phyloP scores from a whole-genome alignment of 148 eudicot genomes.

The Oxyria digyna region DNA sequence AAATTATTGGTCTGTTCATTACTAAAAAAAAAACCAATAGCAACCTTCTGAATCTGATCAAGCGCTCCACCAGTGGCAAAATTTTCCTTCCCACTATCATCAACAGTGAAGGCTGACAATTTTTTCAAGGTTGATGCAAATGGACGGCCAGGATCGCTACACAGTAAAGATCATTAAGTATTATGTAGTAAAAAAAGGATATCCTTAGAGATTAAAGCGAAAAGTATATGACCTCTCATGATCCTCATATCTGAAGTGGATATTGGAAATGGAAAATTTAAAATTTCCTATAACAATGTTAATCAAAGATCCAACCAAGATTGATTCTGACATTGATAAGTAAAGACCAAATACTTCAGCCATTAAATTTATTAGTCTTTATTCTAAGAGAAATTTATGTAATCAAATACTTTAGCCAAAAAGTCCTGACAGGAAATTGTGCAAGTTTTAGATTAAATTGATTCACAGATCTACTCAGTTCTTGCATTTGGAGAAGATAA shows the following conservation, averaged over 20 bases:
- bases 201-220: slow-evolving; percentile 4
- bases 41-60: slow-evolving; percentile 78
- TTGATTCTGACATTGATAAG: slow-evolving; percentile 41
- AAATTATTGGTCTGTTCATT: not conserved
- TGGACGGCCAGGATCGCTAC: slow-evolving; percentile 80
- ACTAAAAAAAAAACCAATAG: not conserved
- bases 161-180: slow-evolving; percentile 17
- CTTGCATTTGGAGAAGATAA: too few species aligned
- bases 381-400: too few species aligned
- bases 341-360: too few species aligned
- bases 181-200: not conserved
- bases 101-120: slow-evolving; percentile 86
- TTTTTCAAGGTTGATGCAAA: slow-evolving; percentile 86
- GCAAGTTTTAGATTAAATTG: too few species aligned
- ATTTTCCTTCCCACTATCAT: slow-evolving; percentile 77
- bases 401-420: too few species aligned
- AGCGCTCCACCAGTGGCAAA: slow-evolving; percentile 88
- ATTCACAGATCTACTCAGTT: too few species aligned
- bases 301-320: slow-evolving; percentile 88
- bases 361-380: too few species aligned
- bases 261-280: slow-evolving; percentile 93
- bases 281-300: slow-evolving; percentile 90
- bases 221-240: slow-evolving; percentile 55
- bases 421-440: too few species aligned
- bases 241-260: slow-evolving; percentile 98